Percentiles rank a stretch among this genome's conserved stretches.
Conservation (phyloP, 768 basidiomycete species). For the Dendrothele bispora region DNA sequence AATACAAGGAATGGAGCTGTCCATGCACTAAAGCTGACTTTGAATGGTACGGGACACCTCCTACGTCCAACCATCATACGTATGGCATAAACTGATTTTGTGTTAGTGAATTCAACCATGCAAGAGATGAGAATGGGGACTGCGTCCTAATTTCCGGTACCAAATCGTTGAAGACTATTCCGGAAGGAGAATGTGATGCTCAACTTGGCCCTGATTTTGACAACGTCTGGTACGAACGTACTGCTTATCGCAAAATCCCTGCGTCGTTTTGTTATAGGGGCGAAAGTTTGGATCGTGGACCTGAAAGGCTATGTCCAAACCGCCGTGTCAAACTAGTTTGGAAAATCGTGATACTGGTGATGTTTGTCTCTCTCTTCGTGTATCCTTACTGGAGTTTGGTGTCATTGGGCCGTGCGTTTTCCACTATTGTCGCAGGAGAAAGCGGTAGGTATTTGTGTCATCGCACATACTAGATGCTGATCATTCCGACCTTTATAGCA, state of each 20-base stretch:
- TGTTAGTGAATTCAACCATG: slow-evolving; percentile 88
- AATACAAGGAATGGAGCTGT: slow-evolving; percentile 70
- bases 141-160: slow-evolving; percentile 82
- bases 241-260: slow-evolving; percentile 86
- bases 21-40: slow-evolving; percentile 76
- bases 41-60: slow-evolving; percentile 73
- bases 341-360: too few species aligned
- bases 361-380: too few species aligned
- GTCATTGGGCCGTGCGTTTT: too few species aligned
- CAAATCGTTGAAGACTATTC: slow-evolving; percentile 57
- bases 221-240: slow-evolving; percentile 93
- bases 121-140: slow-evolving; percentile 61
- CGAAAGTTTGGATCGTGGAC: slow-evolving; percentile 77
- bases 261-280: slow-evolving; percentile 88
- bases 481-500: too few species aligned
- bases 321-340: too few species aligned
- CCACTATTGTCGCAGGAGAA: too few species aligned
- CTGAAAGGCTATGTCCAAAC: too few species aligned
- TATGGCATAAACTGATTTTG: not conserved
- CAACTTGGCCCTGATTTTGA: too few species aligned
- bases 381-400: too few species aligned
- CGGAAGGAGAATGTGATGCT: slow-evolving; percentile 57
- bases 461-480: too few species aligned
- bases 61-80: too few species aligned
- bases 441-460: too few species aligned